phyloP scores from a whole-genome alignment of 805 yeast genomes.

The Candida glaebosa region DNA sequence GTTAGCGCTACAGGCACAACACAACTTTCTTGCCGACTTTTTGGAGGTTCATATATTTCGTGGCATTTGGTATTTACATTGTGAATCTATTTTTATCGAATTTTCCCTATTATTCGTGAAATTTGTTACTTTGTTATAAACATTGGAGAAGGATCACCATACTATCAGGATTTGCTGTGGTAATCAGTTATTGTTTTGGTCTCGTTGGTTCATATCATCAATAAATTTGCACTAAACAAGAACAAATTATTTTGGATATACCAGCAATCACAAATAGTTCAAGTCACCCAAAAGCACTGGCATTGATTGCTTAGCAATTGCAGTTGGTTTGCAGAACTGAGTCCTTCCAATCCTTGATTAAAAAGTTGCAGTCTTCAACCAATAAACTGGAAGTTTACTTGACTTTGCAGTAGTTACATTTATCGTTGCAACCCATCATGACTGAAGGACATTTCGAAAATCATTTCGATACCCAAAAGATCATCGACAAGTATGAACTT shows the following conservation, averaged over 20 bases:
- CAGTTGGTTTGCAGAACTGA: no score
- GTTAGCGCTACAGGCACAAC: no score
- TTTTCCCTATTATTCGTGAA: no score
- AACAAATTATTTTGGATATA: neutral
- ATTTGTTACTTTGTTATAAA: no score
- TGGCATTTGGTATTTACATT: neutral
- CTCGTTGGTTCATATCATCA: no score
- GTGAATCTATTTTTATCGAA: neutral
- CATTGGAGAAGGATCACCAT: no score
- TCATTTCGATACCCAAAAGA: slow-evolving; percentile 1
- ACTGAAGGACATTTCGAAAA: slow-evolving; percentile 1
- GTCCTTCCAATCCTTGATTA: neutral
- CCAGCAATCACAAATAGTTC: no score
- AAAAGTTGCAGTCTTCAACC: neutral
- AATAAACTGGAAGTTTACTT: neutral
- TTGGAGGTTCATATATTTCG: neutral
- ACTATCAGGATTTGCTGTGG: no score
- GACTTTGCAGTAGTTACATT: neutral
- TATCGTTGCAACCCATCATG: neutral
- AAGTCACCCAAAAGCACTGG: no score
- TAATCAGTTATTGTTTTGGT: no score
- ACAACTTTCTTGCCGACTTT: neutral
- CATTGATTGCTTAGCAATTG: neutral
- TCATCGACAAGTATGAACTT: slow-evolving; percentile 20
- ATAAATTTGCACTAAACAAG: no score